A percentile compares a stretch with the other conserved stretches of the same genome.
Conservation (phyloP, 106 monocot species). For the Allium sativum region DNA sequence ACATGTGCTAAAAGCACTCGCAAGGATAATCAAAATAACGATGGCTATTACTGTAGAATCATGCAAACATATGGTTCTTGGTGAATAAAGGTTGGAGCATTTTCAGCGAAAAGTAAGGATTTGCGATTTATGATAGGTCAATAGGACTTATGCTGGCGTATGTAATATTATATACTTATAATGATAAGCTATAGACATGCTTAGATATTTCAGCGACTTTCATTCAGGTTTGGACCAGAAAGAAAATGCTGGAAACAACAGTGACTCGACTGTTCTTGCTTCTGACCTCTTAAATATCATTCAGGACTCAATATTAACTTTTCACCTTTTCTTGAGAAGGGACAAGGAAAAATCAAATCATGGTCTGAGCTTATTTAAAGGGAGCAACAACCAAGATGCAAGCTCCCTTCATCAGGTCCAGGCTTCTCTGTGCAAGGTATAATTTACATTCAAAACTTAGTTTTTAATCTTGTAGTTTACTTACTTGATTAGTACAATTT, state of each 20-base stretch:
- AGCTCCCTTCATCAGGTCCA: slow-evolving; percentile 74
- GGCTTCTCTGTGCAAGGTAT: slow-evolving; percentile 66
- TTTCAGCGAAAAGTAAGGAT: too few relatives aligned
- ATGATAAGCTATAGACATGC: too few relatives aligned
- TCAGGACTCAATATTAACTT: slow-evolving; percentile 63
- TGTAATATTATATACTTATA: too few relatives aligned
- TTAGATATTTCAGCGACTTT: not conserved
- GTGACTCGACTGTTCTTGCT: slow-evolving; percentile 26
- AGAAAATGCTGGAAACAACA: slow-evolving; percentile 21
- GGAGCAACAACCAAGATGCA: slow-evolving; percentile 26
- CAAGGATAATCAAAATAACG: too few relatives aligned
- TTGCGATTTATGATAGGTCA: too few relatives aligned
- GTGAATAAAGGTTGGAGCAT: too few relatives aligned
- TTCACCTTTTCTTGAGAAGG: slow-evolving; percentile 54
- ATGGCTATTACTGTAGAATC: too few relatives aligned
- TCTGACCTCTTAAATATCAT: slow-evolving; percentile 48
- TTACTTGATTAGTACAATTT: too few relatives aligned
- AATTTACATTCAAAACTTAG: not conserved
- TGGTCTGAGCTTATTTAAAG: slow-evolving; percentile 25
- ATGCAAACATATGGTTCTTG: too few relatives aligned
- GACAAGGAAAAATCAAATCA: slow-evolving; percentile 49
- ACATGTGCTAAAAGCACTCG: too few relatives aligned
- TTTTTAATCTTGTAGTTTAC: not conserved
- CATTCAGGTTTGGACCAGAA: slow-evolving; percentile 35
- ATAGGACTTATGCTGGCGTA: too few relatives aligned